Evolutionary conservation across 1,139 yeast species (phyloP).

Genomic region (Petasospora fabianii): DNA sequence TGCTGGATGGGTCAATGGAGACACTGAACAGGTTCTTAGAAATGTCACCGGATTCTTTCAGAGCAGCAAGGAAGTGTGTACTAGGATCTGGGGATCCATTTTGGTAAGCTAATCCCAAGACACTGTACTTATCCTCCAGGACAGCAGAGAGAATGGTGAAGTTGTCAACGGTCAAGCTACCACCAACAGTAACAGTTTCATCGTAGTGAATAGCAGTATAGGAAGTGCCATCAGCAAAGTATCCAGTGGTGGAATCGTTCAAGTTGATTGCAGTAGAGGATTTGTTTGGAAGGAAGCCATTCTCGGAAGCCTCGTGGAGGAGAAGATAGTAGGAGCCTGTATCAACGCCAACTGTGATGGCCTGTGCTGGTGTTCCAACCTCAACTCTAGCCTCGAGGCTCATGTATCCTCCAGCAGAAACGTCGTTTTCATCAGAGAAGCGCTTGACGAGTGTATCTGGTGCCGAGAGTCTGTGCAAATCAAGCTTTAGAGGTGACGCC

Average conservation of each 20-base stretch:
- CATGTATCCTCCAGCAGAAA: constrained; percentile 3
- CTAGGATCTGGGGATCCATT: constrained; percentile 1
- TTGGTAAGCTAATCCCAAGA: constrained; percentile 16
- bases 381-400: constrained; percentile 29
- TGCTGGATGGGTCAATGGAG: constrained; percentile 19
- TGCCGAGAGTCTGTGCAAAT: constrained; percentile 3
- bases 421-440: constrained; percentile 4
- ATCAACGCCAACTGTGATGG: constrained; percentile 46
- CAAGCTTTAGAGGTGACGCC: constrained; percentile 9
- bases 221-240: constrained; percentile 18
- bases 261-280: constrained; percentile 33
- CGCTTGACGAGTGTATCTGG: constrained; percentile 5
- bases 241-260: constrained; percentile 5
- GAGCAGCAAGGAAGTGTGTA: constrained; percentile 1
- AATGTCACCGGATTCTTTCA: constrained; percentile 5
- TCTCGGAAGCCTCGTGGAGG: constrained; percentile 32
- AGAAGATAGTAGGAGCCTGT: constrained; percentile 65
- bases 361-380: constrained; percentile 49
- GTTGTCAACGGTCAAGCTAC: constrained; percentile 7
- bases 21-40: constrained; percentile 14
- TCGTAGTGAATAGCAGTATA: constrained; percentile 16
- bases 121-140: constrained; percentile 7
- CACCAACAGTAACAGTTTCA: constrained; percentile 18
- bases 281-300: constrained; percentile 44
- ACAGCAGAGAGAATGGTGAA: constrained; percentile 6